Conservation (phyloP, 208 protist genomes). For the Wallacemonas rigidus region DNA sequence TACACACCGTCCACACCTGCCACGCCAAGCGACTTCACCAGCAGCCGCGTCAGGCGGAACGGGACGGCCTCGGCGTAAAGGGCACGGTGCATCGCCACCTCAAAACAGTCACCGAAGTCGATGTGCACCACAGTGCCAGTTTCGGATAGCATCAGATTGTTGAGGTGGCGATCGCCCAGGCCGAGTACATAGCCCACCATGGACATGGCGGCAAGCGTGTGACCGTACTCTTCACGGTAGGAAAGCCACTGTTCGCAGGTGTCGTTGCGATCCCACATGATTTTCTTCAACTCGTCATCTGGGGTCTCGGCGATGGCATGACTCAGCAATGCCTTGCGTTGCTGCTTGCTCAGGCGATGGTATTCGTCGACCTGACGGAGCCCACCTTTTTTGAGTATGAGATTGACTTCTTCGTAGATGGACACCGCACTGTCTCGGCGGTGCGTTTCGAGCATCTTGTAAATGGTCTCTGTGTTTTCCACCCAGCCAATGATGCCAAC, state of each 20-base stretch:
- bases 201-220: constrained; percentile 98
- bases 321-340: constrained; percentile 89
- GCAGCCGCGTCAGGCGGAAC: constrained; percentile 99
- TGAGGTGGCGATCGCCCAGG: constrained; percentile 99
- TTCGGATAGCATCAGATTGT: constrained; percentile 99
- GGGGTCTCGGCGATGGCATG: constrained; percentile 94
- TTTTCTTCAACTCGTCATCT: constrained; percentile 95
- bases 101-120: constrained; percentile 99
- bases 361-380: constrained; percentile 86
- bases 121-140: constrained; percentile 99
- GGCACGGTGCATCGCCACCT: constrained; percentile 98
- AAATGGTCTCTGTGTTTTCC: constrained; percentile 97
- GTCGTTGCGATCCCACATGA: constrained; percentile 97
- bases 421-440: constrained; percentile 67
- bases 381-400: constrained; percentile 73
- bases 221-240: constrained; percentile 97
- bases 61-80: constrained; percentile 99
- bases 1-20: constrained; percentile 99
- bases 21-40: constrained; percentile 98
- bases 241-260: constrained; percentile 99
- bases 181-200: constrained; percentile 99
- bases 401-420: constrained; percentile 87
- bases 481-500: constrained; percentile 99
- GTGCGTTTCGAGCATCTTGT: constrained; percentile 89
- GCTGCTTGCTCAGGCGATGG: constrained; percentile 71